Evolutionary conservation across 805 yeast genomes (phyloP), one percentile per base, ranked within the genome.

Genomic region (Nakazawaea ambrosiae): DNA sequence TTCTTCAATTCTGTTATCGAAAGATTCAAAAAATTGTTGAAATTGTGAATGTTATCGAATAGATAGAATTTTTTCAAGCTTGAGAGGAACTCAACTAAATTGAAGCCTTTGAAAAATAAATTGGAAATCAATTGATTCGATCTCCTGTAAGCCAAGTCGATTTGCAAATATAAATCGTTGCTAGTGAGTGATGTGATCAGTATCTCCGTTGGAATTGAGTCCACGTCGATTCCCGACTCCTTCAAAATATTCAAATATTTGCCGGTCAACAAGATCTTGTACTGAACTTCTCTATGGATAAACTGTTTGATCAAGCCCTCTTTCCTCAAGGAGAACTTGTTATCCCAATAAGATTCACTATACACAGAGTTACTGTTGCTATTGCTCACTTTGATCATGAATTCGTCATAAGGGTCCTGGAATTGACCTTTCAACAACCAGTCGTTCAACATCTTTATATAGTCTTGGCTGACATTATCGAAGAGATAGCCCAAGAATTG

Each of bases 351-450:
- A 34, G 75, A 70, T 43, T 81, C 86, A 44, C 72, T 49, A 31
- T 31, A 26, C 32, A 36, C 22, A 15, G 38, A 25, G 9, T 12
- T 26, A 5, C n/a, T 14, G n/a, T 56, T 45, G 38, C 54, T 52
- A 40, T 64, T 50, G 3, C 49, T 35, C 47, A 70, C 61, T 20
- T 73, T 68, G n/a, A 92, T 74, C 51, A 88, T 60, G 53, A 92
- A 92, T 55, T 90, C 98, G 27, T 79, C 76, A 51, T 75, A 77
- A 1, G 85, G 86, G 48, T 92, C 98, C 44, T 74, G 69, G 8
- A 92, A 64, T 5, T 65, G 62, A 0, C 98, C 98, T 34, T 68
- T 61, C 4, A 70, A 66, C 14, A 90, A 65, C 98, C 98, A 92
- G n/a, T 61, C 53, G 47, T 82, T 78, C 8, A 92, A 62, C 77